Base-by-base conservation (phyloP, 192 early-diverging fungal species). In the Spizellomyces sp. region DNA sequence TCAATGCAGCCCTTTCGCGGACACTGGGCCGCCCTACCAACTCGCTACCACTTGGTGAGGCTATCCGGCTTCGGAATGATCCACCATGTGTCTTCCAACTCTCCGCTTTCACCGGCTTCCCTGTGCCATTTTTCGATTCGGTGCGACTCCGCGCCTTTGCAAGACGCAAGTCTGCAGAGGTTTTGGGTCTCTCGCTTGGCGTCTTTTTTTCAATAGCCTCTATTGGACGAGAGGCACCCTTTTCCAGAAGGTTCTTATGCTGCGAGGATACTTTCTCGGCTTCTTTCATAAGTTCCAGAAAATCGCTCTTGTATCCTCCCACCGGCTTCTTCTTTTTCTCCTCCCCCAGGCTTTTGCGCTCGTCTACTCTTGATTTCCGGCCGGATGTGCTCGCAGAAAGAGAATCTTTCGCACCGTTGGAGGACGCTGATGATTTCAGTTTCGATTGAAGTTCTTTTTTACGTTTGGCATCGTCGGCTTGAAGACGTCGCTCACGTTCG, bases 281-380 rank as follows among this genome's bases (percentile, higher is more conserved):
- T 27, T 70, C 69, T 45, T 70, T 70, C 69, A 70, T 70, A 6
- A 70, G 48, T n/a, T 43, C 44, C 43, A 70, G 17, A 70, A 70
- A 70, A 17, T 60, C 57, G 17, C 27, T 46, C 46, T 48, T 60
- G 45, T 62, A 48, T 44, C 69, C 69, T 19, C 45, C 57, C 9
- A 9, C 21, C 7, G n/a, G 14, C 58, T 62, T 50, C 9, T 27
- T 36, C 48, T 41, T 12, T 9, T 48, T 22, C 36, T 9, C 22
- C 0, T 48, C 48, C 47, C 54, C 41, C 9, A 21, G 2, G 50
- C 55, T 22, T 9, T 22, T 44, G 14, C 19, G 19, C 55, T 58
- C 44, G 43, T 42, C 52, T 10, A 56, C 0, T 36, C 55, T n/a
- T 48, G 10, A 14, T 2, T 21, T 15, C 6, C 19, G 19, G 10